phyloP scores from a whole-genome alignment of 1,139 yeast species.

The Yamadazyma sp. region DNA sequence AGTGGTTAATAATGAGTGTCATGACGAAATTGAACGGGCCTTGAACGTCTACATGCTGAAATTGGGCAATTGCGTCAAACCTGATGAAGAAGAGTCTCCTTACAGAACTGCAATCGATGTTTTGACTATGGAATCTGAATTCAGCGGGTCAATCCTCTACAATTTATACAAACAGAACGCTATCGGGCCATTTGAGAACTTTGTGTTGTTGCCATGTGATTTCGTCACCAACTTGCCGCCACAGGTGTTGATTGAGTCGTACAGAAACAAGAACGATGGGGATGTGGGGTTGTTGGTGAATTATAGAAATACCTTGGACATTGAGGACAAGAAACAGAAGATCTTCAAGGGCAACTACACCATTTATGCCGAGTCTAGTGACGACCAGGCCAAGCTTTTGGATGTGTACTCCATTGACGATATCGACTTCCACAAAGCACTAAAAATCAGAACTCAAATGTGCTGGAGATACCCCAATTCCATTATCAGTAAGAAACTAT shows the following conservation, averaged over 20 bases:
- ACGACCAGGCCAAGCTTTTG: constrained; percentile 55
- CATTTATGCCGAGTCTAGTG: constrained; percentile 44
- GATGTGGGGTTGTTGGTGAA: constrained; percentile 73
- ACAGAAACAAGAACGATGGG: constrained; percentile 62
- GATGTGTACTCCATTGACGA: constrained; percentile 70
- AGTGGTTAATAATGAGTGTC: constrained; percentile 30
- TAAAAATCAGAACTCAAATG: constrained; percentile 81
- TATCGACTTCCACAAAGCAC: constrained; percentile 65
- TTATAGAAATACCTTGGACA: constrained; percentile 70
- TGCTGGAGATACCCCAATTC: constrained; percentile 84
- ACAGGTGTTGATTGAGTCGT: constrained; percentile 80
- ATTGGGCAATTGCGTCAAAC: constrained; percentile 4
- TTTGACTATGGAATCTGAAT: constrained; percentile 34
- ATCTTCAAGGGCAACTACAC: constrained; percentile 52
- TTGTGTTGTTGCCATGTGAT: constrained; percentile 89
- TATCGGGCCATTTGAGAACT: constrained; percentile 40
- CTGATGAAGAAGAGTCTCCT: constrained; percentile 12
- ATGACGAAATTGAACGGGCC: constrained; percentile 31
- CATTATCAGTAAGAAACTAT: constrained; percentile 69
- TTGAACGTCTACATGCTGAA: constrained; percentile 49
- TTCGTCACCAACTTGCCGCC: constrained; percentile 91
- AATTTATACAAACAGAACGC: constrained; percentile 44
- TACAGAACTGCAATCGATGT: constrained; percentile 39
- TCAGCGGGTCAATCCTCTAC: constrained; percentile 64
- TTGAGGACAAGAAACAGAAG: constrained; percentile 67